phyloP scores from a whole-genome alignment of 2,329 filamentous ascomycete genomes.

The Lachnellula suecica region DNA sequence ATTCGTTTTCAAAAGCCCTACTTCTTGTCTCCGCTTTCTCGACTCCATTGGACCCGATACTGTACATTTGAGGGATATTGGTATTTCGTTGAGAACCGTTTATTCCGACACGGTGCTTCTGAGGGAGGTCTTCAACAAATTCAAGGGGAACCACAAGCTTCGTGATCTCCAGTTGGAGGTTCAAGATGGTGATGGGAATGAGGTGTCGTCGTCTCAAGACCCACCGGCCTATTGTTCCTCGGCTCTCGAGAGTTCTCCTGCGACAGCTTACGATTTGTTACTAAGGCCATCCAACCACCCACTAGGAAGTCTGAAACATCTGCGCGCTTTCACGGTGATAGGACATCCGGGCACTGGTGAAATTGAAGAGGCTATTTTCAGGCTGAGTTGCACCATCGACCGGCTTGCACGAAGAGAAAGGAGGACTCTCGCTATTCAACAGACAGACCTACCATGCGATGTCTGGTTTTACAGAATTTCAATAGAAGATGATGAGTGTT shows the following conservation, averaged over 20 bases:
- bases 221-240: constrained; percentile 2
- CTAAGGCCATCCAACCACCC: constrained; percentile 7
- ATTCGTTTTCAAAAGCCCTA: constrained; percentile 10
- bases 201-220: not conserved
- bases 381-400: not conserved
- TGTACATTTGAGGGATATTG: constrained; percentile 3
- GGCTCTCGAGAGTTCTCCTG: not conserved
- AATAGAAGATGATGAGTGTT: not conserved
- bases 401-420: not conserved
- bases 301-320: constrained; percentile 7
- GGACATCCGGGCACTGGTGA: constrained; percentile 4
- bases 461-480: not conserved
- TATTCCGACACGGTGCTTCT: not conserved
- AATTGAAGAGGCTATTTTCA: constrained; percentile 14
- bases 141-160: not conserved
- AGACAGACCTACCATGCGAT: not conserved
- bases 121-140: not conserved
- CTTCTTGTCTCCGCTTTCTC: constrained; percentile 4
- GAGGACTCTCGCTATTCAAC: not conserved
- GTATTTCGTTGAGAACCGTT: not conserved
- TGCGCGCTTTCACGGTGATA: constrained; percentile 7
- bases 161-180: not conserved
- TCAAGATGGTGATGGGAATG: not conserved
- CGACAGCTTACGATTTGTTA: constrained; percentile 5
- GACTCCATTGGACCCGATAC: constrained; percentile 1